A percentile compares a stretch with the other conserved stretches of the same genome.
Conservation (phyloP, 1,284 basidiomycete genomes). For the Rhodotorula sp. region DNA sequence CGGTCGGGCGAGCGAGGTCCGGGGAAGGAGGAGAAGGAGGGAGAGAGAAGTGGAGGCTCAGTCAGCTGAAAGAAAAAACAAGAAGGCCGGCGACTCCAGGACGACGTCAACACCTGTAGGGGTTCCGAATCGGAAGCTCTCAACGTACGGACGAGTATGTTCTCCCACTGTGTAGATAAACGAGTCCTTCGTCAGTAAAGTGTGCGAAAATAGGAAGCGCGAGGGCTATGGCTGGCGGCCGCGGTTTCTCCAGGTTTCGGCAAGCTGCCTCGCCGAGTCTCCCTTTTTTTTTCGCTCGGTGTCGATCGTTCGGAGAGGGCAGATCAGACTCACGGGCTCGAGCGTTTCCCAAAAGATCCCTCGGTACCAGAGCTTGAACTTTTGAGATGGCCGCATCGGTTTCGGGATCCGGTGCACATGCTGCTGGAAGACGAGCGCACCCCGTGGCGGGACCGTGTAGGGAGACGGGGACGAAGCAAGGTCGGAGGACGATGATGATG, state of each 20-base stretch:
- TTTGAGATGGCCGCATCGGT: neutral
- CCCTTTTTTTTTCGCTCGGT: neutral
- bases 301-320: neutral
- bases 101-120: too few species aligned
- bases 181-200: neutral
- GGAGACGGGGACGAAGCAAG: too few species aligned
- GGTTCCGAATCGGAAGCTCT: neutral
- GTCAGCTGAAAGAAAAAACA: neutral
- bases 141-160: neutral
- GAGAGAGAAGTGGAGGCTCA: neutral
- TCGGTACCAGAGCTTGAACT: neutral
- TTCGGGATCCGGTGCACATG: constrained; percentile 4
- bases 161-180: neutral
- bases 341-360: constrained; percentile 1
- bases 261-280: too few species aligned
- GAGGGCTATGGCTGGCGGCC: too few species aligned
- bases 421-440: constrained; percentile 13
- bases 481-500: neutral
- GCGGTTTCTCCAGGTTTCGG: too few species aligned
- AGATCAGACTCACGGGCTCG: constrained; percentile 1
- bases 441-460: constrained; percentile 2
- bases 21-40: neutral
- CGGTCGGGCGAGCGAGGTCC: neutral
- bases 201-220: too few species aligned
- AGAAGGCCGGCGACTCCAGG: neutral